These are phyloP conservation scores for Rhododendron molle DNA, from an alignment of 148 eudicot species.

Conservation along the genomic window DNA sequence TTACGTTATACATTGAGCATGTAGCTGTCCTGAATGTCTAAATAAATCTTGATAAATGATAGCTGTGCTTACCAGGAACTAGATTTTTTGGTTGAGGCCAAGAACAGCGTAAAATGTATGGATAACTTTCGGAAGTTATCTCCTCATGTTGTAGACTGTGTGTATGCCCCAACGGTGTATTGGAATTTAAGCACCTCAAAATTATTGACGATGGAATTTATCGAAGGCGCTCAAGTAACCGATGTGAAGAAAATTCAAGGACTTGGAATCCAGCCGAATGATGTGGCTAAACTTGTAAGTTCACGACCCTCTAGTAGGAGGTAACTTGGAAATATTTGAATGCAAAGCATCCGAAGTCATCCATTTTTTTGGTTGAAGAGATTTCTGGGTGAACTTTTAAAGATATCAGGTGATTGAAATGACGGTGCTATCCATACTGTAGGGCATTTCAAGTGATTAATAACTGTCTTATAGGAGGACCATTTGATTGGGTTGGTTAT, in stretches of 20 bases:
- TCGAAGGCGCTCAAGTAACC: slow-evolving; percentile 75
- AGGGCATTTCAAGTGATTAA: background rate
- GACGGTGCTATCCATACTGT: background rate
- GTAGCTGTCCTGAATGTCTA: background rate
- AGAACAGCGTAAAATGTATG: slow-evolving; percentile 84
- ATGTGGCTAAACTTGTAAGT: slow-evolving; percentile 78
- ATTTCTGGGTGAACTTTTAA: background rate
- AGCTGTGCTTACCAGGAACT: slow-evolving; percentile 63
- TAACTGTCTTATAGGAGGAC: background rate
- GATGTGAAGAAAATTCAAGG: slow-evolving; percentile 62
- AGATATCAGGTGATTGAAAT: background rate
- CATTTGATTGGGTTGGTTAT: background rate
- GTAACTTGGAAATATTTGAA: background rate
- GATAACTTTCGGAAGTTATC: slow-evolving; percentile 82
- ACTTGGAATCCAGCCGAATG: slow-evolving; percentile 66
- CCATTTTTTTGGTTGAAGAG: background rate
- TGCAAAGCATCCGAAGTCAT: background rate
- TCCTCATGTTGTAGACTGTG: slow-evolving; percentile 78
- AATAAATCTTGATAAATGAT: slow-evolving; percentile 9
- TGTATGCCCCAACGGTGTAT: slow-evolving; percentile 73
- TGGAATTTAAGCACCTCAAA: slow-evolving; percentile 88
- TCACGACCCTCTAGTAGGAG: slow-evolving; percentile 5
- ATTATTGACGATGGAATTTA: slow-evolving; percentile 87
- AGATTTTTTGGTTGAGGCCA: slow-evolving; percentile 88
- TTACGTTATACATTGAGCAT: background rate